A percentile compares a stretch with the other conserved stretches of the same genome.
phyloP scores from a whole-genome alignment of 139 green algal species.

The Coccomyxa sp. region DNA sequence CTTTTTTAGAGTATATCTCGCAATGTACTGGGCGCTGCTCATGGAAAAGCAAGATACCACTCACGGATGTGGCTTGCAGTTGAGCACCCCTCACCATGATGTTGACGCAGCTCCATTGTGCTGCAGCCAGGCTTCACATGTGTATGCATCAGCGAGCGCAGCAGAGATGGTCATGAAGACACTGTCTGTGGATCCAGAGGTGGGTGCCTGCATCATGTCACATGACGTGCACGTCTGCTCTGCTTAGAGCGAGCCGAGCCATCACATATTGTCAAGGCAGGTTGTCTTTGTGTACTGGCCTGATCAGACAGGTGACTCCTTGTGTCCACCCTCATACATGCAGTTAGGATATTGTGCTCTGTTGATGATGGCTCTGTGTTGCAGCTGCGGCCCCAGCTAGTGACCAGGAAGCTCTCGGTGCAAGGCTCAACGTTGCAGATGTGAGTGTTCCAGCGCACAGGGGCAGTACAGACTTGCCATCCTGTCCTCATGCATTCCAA shows the following conservation, averaged over 20 bases:
- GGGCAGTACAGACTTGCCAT: neutral
- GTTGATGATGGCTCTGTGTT: neutral
- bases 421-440: conserved; percentile 15
- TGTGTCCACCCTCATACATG: neutral
- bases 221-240: neutral
- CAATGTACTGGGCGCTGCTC: neutral
- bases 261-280: neutral
- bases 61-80: neutral
- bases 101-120: neutral
- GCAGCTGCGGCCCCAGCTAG: conserved; percentile 34
- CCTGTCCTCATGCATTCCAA: neutral
- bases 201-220: neutral
- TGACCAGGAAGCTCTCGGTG: conserved; percentile 17
- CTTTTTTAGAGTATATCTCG: neutral
- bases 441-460: neutral
- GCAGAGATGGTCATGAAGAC: conserved; percentile 25
- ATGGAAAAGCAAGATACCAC: neutral
- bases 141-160: conserved; percentile 13
- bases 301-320: neutral
- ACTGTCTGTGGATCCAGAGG: conserved; percentile 32
- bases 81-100: neutral
- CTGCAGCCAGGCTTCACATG: conserved; percentile 15
- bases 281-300: neutral
- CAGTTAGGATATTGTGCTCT: neutral
- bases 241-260: too few relatives aligned